These are phyloP conservation scores for Colletotrichum incanum DNA, from an alignment of 2,329 filamentous ascomycete species.

Conservation along the genomic window DNA sequence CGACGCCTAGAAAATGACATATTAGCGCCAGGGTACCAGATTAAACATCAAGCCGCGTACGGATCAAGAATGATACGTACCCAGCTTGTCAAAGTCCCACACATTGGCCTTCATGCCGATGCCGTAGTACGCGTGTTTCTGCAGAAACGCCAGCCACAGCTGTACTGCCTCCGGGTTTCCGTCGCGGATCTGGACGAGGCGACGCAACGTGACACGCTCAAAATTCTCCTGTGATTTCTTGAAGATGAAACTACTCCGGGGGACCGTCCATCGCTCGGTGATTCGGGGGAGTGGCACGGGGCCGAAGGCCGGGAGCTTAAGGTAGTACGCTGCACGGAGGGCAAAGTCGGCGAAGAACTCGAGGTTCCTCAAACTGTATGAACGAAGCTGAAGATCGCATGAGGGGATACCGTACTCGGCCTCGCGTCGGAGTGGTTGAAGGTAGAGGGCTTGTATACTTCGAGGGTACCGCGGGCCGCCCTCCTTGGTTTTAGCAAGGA, in stretches of 20 bases:
- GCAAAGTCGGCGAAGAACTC: slow-evolving; percentile 97
- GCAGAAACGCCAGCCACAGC: slow-evolving; percentile 91
- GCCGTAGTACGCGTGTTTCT: slow-evolving; percentile 95
- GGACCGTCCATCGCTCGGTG: slow-evolving; percentile 95
- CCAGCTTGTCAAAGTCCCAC: slow-evolving; percentile 86
- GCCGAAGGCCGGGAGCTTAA: slow-evolving; percentile 87
- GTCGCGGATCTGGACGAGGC: slow-evolving; percentile 93
- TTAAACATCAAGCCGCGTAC: not conserved
- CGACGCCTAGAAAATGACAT: slow-evolving; percentile 58
- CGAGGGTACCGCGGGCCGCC: slow-evolving; percentile 74
- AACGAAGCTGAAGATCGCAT: slow-evolving; percentile 93
- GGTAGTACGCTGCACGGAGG: slow-evolving; percentile 93
- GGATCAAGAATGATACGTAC: slow-evolving; percentile 49
- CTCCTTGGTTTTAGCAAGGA: slow-evolving; percentile 1
- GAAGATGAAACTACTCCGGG: slow-evolving; percentile 89
- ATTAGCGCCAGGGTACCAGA: not conserved
- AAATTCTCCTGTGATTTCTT: slow-evolving; percentile 99
- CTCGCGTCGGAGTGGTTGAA: slow-evolving; percentile 84
- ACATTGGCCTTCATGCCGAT: slow-evolving; percentile 99
- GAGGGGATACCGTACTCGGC: slow-evolving; percentile 84
- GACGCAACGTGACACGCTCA: slow-evolving; percentile 87
- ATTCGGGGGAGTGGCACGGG: slow-evolving; percentile 90
- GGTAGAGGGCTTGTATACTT: slow-evolving; percentile 87
- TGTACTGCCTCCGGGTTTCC: slow-evolving; percentile 91
- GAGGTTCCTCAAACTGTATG: slow-evolving; percentile 90